These are phyloP conservation scores for Dactylellina sp. DNA, from an alignment of 2,329 filamentous ascomycete genomes.

Conservation along the genomic window DNA sequence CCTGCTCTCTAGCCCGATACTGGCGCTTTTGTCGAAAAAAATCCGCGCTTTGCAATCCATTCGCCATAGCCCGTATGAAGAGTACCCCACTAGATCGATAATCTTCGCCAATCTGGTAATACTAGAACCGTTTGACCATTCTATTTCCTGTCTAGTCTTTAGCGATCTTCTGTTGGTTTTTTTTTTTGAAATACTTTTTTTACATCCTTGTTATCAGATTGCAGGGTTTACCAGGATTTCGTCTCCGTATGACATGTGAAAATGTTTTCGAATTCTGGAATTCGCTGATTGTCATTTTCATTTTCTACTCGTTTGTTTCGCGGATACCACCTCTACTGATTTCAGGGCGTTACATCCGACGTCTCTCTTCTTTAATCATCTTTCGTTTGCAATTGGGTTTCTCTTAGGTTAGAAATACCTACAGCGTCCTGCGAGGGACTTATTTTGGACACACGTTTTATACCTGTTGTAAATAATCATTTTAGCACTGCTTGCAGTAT, in stretches of 20 bases:
- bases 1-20: no score
- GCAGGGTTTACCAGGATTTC: neutral
- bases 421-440: conserved; percentile 39
- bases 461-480: conserved; percentile 16
- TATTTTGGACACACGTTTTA: conserved; percentile 7
- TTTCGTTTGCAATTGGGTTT: conserved; percentile 22
- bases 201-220: neutral
- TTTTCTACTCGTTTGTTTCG: conserved; percentile 5
- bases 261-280: conserved; percentile 50
- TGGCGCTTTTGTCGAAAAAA: neutral
- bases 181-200: no score
- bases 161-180: conserved; percentile 12
- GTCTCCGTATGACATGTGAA: neutral
- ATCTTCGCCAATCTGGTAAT: neutral
- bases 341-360: neutral
- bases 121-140: conserved; percentile 1
- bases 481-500: conserved; percentile 8
- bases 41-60: neutral
- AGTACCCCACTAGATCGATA: conserved; percentile 13
- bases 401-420: conserved; percentile 51
- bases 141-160: neutral
- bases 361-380: neutral
- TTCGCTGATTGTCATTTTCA: conserved; percentile 23
- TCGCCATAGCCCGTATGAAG: neutral
- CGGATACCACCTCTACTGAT: neutral